Base-by-base conservation (phyloP, 2,329 filamentous ascomycete species). In the Venturia carpophila region DNA sequence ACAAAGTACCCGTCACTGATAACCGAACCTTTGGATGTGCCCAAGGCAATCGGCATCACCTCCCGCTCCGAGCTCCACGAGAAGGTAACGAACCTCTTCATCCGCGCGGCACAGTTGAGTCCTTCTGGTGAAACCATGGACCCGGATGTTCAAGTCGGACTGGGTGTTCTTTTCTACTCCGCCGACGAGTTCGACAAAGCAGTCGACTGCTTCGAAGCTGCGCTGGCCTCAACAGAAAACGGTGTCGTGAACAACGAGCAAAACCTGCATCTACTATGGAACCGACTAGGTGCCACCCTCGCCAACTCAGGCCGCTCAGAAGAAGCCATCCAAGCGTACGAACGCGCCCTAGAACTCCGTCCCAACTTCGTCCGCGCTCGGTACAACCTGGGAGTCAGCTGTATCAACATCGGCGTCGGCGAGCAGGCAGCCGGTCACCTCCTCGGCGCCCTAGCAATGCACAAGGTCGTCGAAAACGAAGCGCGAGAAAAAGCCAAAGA, bases 111-210 rank as follows among this genome's bases (percentile, higher is more conserved):
- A 0, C 92, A 96, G 71, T 84, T 97, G 61, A 94, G 91, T 39
- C 94, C 94, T 0, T 88, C 91, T 61, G 94, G 93, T 67, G 91
- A 92, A 72, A 91, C 94, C 72, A 97, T 99, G 90, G 95, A 99
- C 73, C 94, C 94, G 0, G 94, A 99, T 74, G 94, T 99, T 9
- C 95, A 99, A 77, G 94, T 99, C 66, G 94, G 94, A 0, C 83
- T 99, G 1, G 95, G 95, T 43, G 94, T 99, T 5, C 84, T 99
- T 19, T 97, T 99, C 80, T 99, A 99, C 78, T 94, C 93, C 63
- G 92, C 91, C 39, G 94, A 99, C 77, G 93, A 97, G 74, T 97
- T 97, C 79, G 91, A 94, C 74, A 99, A 99, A 79, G 94, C 94
- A 0, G 93, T 99, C 45, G 94, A 99, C 80, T 99, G 95, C 81